Conservation (phyloP, 495 filamentous ascomycete species). For the Aspergillus homomorphus region DNA sequence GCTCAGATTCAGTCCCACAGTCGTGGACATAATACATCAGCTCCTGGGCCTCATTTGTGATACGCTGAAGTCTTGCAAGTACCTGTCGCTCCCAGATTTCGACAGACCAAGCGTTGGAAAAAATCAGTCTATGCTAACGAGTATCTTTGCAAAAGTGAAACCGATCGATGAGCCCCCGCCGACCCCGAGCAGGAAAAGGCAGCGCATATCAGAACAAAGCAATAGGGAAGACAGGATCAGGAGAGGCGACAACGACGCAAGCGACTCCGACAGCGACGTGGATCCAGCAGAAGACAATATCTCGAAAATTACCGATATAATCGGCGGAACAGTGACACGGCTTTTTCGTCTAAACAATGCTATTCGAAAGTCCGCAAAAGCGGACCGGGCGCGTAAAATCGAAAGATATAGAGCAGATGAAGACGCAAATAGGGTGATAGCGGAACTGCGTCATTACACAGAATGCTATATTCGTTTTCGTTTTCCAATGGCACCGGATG, state of each 20-base stretch:
- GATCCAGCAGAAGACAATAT: constrained; percentile 27
- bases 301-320: constrained; percentile 27
- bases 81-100: constrained; percentile 6
- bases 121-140: constrained; percentile 20
- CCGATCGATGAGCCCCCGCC: constrained; percentile 25
- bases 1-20: constrained; percentile 31
- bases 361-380: constrained; percentile 31
- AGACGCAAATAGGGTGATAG: constrained; percentile 32
- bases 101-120: too few relatives aligned
- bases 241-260: constrained; percentile 27
- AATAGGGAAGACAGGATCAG: constrained; percentile 17
- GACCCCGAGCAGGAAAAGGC: constrained; percentile 28
- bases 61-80: constrained; percentile 27
- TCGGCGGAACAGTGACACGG: constrained; percentile 31
- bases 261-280: constrained; percentile 25
- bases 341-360: constrained; percentile 34
- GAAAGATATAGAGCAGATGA: constrained; percentile 27
- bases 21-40: constrained; percentile 31
- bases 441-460: constrained; percentile 30
- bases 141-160: constrained; percentile 26
- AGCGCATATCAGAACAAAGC: constrained; percentile 23
- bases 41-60: constrained; percentile 28
- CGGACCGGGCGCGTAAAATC: constrained; percentile 25
- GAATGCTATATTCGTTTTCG: constrained; percentile 30
- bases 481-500: constrained; percentile 28